phyloP scores from a whole-genome alignment of 768 basidiomycete species.

The Pleurotus cornucopiae region DNA sequence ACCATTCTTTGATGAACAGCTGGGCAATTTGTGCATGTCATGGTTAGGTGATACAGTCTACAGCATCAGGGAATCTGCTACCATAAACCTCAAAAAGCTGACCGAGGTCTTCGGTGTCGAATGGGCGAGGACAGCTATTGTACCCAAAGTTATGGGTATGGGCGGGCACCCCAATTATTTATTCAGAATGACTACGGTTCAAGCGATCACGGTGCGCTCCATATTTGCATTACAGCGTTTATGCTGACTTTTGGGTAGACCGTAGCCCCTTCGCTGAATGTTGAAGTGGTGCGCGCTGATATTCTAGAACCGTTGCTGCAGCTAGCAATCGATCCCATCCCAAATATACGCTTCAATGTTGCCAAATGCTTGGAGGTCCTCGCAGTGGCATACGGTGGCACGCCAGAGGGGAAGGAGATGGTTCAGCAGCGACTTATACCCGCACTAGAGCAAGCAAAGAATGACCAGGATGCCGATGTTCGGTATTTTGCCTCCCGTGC shows the following conservation, averaged over 20 bases:
- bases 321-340: constrained; percentile 87
- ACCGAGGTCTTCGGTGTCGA: constrained; percentile 99
- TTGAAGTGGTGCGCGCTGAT: constrained; percentile 79
- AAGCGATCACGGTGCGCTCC: constrained; percentile 85
- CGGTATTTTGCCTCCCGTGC: constrained; percentile 89
- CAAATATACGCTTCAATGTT: constrained; percentile 99
- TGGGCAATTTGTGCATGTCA: constrained; percentile 96
- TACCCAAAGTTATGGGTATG: constrained; percentile 97
- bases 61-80: constrained; percentile 98
- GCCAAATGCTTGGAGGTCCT: constrained; percentile 92
- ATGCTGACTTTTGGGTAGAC: constrained; percentile 48
- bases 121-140: constrained; percentile 91
- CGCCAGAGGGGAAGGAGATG: constrained; percentile 70
- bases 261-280: constrained; percentile 85
- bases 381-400: constrained; percentile 60
- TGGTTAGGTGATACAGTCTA: constrained; percentile 99
- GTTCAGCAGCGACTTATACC: constrained; percentile 72
- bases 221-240: background rate
- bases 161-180: constrained; percentile 95
- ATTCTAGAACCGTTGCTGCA: constrained; percentile 81
- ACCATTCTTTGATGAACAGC: constrained; percentile 95
- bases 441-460: constrained; percentile 81
- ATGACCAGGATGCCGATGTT: constrained; percentile 92
- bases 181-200: constrained; percentile 97
- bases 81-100: constrained; percentile 91